Percentiles rank a stretch among this genome's conserved stretches.
Conservation (phyloP, 441 rosid genomes). For the Pelargonium citronellum region DNA sequence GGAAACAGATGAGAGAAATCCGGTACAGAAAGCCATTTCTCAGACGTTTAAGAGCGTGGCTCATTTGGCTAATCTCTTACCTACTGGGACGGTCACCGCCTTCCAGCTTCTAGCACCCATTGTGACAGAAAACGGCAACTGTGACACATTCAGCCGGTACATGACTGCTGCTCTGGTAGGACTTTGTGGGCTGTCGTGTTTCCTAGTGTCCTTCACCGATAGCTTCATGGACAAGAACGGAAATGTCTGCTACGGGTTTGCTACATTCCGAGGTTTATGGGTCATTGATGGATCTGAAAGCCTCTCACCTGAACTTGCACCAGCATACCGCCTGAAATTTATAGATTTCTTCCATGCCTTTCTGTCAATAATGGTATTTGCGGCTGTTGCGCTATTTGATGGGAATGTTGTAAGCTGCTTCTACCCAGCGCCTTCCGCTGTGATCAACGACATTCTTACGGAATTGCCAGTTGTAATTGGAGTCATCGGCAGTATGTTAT, state of each 20-base stretch:
- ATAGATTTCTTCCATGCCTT: conserved; percentile 35
- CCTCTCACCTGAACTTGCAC: background rate
- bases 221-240: background rate
- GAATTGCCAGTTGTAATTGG: conserved; percentile 70
- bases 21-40: background rate
- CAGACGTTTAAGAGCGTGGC: background rate
- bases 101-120: background rate
- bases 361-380: conserved; percentile 38
- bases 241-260: background rate
- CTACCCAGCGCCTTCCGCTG: conserved; percentile 55
- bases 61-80: background rate
- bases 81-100: background rate
- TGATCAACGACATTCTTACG: conserved; percentile 53
- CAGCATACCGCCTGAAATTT: background rate
- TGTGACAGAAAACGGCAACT: background rate
- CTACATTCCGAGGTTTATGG: background rate
- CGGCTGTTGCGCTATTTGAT: conserved; percentile 47
- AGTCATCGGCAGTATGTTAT: conserved; percentile 59
- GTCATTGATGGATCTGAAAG: background rate
- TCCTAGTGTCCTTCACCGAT: background rate
- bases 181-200: background rate
- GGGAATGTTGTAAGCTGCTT: conserved; percentile 64
- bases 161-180: background rate
- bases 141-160: background rate
- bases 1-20: background rate